Conservation (phyloP, 75 land plant species). For the Ceratopteris richardii region DNA sequence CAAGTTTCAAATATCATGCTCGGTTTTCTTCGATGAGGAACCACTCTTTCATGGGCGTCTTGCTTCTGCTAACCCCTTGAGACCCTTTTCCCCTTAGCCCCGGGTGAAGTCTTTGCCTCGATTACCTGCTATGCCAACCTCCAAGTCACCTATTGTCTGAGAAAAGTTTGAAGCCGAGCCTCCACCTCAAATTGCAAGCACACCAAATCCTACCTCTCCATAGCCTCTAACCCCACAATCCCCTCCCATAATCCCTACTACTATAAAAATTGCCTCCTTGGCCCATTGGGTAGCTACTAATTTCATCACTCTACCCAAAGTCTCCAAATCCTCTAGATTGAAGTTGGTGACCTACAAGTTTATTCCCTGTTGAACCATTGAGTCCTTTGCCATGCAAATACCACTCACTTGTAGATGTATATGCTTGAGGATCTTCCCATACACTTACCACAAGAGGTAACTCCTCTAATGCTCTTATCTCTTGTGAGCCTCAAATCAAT, state of each 20-base stretch:
- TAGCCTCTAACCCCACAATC: neutral
- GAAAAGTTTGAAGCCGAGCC: neutral
- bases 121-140: neutral
- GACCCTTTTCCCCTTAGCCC: neutral
- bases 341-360: neutral
- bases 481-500: too few relatives aligned
- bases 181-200: neutral
- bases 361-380: neutral
- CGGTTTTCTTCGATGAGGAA: neutral
- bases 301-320: too few relatives aligned
- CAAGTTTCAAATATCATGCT: neutral
- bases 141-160: neutral
- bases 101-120: neutral
- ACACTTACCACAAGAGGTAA: neutral
- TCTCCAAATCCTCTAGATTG: too few relatives aligned
- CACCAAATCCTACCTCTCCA: neutral
- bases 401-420: neutral
- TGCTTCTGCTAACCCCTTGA: neutral
- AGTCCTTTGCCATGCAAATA: neutral
- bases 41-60: neutral
- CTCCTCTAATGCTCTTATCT: neutral
- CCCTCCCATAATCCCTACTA: neutral
- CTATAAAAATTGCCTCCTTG: neutral
- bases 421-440: neutral
- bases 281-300: neutral